phyloP scores from a whole-genome alignment of 2,329 filamentous ascomycete genomes.

The Penicillium sp. region DNA sequence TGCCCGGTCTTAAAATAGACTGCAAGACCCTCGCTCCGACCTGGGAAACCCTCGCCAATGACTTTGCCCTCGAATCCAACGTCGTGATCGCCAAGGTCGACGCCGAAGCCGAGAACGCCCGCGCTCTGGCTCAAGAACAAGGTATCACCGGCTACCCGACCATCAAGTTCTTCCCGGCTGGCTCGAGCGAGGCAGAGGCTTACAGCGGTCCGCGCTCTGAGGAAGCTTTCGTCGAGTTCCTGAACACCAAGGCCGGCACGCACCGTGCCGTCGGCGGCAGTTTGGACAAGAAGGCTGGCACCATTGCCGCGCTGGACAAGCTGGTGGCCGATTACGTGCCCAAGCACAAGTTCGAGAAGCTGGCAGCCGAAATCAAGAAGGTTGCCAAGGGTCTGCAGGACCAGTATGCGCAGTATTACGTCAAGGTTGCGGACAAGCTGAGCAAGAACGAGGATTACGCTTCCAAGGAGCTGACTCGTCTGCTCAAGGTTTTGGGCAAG shows the following conservation, averaged over 20 bases:
- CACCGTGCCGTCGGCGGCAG: conserved; percentile 76
- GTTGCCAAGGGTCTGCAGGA: conserved; percentile 62
- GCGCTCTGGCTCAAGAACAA: conserved; percentile 67
- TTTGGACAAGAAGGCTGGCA: conserved; percentile 72
- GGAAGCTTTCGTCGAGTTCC: conserved; percentile 66
- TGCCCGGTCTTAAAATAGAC: conserved; percentile 54
- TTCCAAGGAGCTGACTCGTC: conserved; percentile 74
- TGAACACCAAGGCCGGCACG: conserved; percentile 86
- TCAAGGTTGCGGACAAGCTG: conserved; percentile 83
- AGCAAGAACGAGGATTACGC: conserved; percentile 70
- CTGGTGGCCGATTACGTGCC: conserved; percentile 65
- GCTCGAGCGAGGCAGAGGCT: conserved; percentile 62
- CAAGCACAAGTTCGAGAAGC: conserved; percentile 59
- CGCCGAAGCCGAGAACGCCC: conserved; percentile 79
- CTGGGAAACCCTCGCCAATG: conserved; percentile 80
- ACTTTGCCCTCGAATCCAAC: conserved; percentile 69
- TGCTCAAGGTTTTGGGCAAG: conserved; percentile 76
- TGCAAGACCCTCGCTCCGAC: conserved; percentile 89
- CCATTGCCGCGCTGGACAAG: conserved; percentile 69
- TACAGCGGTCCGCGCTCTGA: conserved; percentile 76
- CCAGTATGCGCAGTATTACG: conserved; percentile 89
- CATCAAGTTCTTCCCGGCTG: conserved; percentile 94
- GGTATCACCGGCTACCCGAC: conserved; percentile 86
- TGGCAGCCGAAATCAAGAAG: conserved; percentile 66
- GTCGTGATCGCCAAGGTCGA: conserved; percentile 94